phyloP scores from a whole-genome alignment of 208 protist species.

The Trypanosoma vivax region DNA sequence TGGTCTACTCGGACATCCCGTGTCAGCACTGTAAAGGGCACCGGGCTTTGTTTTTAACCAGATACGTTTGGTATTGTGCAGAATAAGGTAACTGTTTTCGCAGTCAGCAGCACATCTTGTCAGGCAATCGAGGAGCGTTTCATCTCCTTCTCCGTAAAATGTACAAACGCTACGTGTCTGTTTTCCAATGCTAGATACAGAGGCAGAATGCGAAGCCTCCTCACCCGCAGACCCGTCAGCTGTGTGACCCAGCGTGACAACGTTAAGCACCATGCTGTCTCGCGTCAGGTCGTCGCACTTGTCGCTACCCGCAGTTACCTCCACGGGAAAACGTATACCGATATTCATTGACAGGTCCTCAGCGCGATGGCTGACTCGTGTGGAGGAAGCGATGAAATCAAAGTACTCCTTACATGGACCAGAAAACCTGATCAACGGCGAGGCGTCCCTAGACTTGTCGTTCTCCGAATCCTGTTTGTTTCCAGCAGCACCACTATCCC shows the following conservation, averaged over 20 bases:
- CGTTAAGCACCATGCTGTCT: conserved; percentile 23
- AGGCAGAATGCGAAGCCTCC: not conserved
- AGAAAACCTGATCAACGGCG: no score
- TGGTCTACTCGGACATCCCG: not conserved
- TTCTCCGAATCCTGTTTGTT: not conserved
- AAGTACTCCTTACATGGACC: conserved; percentile 5
- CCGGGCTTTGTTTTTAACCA: conserved; percentile 12
- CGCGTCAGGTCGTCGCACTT: conserved; percentile 15
- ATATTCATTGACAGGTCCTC: conserved; percentile 27
- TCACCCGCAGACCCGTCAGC: not conserved
- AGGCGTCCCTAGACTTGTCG: no score
- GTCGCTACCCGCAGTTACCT: conserved; percentile 6
- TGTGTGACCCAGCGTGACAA: conserved; percentile 16
- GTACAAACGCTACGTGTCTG: conserved; percentile 15
- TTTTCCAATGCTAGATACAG: not conserved
- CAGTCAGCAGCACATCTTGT: conserved; percentile 5
- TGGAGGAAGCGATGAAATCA: conserved; percentile 1
- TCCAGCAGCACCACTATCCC: not conserved
- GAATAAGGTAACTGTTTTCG: conserved; percentile 14
- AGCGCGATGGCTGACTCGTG: not conserved
- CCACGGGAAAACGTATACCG: conserved; percentile 16
- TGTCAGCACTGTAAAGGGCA: not conserved
- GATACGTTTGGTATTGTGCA: conserved; percentile 19
- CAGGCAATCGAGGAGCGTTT: conserved; percentile 17
- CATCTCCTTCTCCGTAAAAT: conserved; percentile 24